phyloP scores from a whole-genome alignment of 2,329 filamentous ascomycete species.

The Cladosporium sp. region DNA sequence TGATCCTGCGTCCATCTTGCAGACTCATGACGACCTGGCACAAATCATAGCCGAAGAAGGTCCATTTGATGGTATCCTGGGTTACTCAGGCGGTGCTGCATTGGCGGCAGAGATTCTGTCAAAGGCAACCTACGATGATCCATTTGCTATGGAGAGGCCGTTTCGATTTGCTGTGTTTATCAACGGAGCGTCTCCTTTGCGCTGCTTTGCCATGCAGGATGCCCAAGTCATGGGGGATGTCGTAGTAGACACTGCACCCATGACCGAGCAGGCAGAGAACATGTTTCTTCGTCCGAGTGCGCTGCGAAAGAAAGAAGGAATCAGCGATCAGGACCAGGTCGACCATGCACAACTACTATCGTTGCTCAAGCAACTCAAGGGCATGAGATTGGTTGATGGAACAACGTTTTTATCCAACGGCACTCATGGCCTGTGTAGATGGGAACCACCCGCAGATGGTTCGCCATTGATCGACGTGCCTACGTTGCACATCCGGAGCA shows the following conservation, averaged over 20 bases:
- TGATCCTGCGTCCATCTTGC: constrained; percentile 20
- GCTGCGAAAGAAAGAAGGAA: constrained; percentile 19
- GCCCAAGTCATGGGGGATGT: constrained; percentile 11
- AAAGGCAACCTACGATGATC: constrained; percentile 8
- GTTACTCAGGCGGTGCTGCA: constrained; percentile 20
- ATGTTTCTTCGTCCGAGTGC: constrained; percentile 23
- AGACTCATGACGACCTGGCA: constrained; percentile 20
- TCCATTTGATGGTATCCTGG: constrained; percentile 21
- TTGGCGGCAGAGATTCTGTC: constrained; percentile 20
- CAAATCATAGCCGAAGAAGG: constrained; percentile 20
- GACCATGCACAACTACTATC: constrained; percentile 18
- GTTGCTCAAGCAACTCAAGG: constrained; percentile 16
- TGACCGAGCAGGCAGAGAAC: constrained; percentile 16
- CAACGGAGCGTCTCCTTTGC: constrained; percentile 22
- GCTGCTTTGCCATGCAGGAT: constrained; percentile 17
- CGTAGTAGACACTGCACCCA: constrained; percentile 7
- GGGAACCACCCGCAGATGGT: constrained; percentile 9
- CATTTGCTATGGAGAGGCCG: constrained; percentile 15
- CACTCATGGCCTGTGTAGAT: constrained; percentile 19
- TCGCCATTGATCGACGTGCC: constrained; percentile 19
- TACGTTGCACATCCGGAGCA: constrained; percentile 21
- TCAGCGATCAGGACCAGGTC: constrained; percentile 21
- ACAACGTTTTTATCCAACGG: constrained; percentile 21
- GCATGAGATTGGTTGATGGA: constrained; percentile 19
- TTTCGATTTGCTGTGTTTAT: constrained; percentile 23